Evolutionary conservation across 1,139 yeast species (phyloP).

Genomic region (Candida sanyaensis): DNA sequence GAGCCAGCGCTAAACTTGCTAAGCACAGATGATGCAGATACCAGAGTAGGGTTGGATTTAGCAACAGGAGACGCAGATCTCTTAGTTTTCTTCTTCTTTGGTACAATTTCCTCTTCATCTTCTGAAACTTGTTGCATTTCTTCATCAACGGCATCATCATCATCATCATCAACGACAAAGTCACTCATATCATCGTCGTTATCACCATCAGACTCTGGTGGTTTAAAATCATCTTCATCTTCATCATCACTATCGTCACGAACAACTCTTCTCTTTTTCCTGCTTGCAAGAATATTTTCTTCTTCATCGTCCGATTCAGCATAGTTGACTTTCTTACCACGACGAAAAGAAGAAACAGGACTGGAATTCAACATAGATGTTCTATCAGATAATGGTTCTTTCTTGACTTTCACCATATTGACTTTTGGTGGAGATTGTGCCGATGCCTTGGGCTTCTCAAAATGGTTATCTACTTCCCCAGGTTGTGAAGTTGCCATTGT

Average conservation of each 20-base stretch:
- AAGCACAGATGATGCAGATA: conserved; percentile 19
- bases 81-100: conserved; percentile 16
- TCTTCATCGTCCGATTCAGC: conserved; percentile 42
- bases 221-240: conserved; percentile 40
- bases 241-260: conserved; percentile 39
- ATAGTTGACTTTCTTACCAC: conserved; percentile 25
- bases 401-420: conserved; percentile 2
- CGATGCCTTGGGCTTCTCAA: conserved; percentile 9
- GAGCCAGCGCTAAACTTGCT: conserved; percentile 29
- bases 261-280: conserved; percentile 35
- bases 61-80: conserved; percentile 6
- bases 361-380: conserved; percentile 16
- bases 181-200: conserved; percentile 23
- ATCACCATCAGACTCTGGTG: conserved; percentile 31
- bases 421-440: conserved; percentile 24
- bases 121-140: conserved; percentile 19
- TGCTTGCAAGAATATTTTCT: conserved; percentile 15
- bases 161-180: too few relatives aligned
- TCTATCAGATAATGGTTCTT: conserved; percentile 12
- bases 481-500: conserved; percentile 32
- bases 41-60: conserved; percentile 3
- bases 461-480: neutral
- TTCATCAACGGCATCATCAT: conserved; percentile 17
- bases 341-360: conserved; percentile 19
- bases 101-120: conserved; percentile 22